phyloP scores from a whole-genome alignment of 805 yeast species.

The Teunomyces cretensis region DNA sequence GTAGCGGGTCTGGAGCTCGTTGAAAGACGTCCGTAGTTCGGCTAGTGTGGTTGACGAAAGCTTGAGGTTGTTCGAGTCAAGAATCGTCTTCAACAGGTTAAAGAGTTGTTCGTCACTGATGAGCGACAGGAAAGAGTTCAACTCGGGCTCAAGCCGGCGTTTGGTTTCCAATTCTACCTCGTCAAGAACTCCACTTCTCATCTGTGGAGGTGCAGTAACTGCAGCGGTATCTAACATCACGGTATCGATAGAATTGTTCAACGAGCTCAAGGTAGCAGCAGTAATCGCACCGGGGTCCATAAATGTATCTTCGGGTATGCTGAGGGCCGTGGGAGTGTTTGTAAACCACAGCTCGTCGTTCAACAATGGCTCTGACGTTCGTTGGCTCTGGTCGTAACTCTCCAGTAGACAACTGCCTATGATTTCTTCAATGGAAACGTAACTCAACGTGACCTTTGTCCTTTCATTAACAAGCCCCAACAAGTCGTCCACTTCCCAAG shows the following conservation, averaged over 20 bases:
- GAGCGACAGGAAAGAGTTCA: not conserved
- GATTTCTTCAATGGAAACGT: slow-evolving; percentile 59
- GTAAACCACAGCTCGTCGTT: slow-evolving; percentile 1
- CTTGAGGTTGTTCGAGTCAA: not conserved
- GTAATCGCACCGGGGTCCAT: not conserved
- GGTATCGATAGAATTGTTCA: slow-evolving; percentile 2
- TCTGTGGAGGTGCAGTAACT: not conserved
- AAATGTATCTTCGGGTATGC: slow-evolving; percentile 1
- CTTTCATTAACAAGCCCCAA: slow-evolving; percentile 49
- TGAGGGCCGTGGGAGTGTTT: not conserved
- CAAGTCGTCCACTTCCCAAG: slow-evolving; percentile 59
- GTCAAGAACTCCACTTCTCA: not conserved
- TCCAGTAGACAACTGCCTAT: slow-evolving; percentile 61
- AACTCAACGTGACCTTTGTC: slow-evolving; percentile 42
- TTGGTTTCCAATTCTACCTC: not conserved
- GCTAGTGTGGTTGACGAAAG: not conserved
- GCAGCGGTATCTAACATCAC: slow-evolving; percentile 1
- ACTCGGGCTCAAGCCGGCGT: not conserved
- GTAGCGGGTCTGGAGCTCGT: not conserved
- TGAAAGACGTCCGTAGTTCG: not conserved
- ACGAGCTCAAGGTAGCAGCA: not conserved
- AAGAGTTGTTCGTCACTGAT: not conserved
- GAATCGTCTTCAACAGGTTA: not conserved
- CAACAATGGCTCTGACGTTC: not conserved
- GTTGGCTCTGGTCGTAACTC: slow-evolving; percentile 1